Conservation (phyloP, 75 land plant genomes). For the Larix kaempferi region DNA sequence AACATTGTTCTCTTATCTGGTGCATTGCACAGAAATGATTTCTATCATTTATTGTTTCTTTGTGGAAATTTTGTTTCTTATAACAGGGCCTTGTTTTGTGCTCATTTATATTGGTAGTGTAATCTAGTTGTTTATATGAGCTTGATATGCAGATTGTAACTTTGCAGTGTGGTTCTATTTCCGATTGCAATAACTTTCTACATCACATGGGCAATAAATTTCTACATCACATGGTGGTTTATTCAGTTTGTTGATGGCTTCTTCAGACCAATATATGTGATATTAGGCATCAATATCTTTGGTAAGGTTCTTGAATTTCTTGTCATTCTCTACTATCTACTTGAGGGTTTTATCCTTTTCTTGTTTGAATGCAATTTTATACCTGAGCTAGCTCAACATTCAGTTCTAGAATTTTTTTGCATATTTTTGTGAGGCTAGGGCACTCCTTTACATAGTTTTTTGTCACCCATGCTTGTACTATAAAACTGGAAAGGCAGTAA, state of each 20-base stretch:
- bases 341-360: background rate
- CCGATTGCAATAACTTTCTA: too few species aligned
- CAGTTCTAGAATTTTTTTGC: background rate
- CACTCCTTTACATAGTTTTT: background rate
- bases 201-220: constrained; percentile 89
- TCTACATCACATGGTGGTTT: constrained; percentile 94
- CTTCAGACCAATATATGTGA: constrained; percentile 78
- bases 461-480: background rate
- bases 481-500: background rate
- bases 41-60: background rate
- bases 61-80: too few species aligned
- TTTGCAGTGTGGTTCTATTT: constrained; percentile 84
- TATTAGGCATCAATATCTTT: constrained; percentile 76
- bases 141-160: background rate
- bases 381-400: background rate
- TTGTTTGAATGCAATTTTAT: background rate
- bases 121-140: constrained; percentile 1
- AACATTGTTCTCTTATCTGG: background rate
- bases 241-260: constrained; percentile 89
- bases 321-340: background rate
- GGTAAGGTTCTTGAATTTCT: constrained; percentile 39
- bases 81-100: too few species aligned
- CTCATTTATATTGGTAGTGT: background rate
- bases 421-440: too few species aligned
- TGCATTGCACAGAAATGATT: background rate